These are phyloP conservation scores for Pyrenophora graminea DNA, from an alignment of 2,329 filamentous ascomycete genomes.

Conservation along the genomic window DNA sequence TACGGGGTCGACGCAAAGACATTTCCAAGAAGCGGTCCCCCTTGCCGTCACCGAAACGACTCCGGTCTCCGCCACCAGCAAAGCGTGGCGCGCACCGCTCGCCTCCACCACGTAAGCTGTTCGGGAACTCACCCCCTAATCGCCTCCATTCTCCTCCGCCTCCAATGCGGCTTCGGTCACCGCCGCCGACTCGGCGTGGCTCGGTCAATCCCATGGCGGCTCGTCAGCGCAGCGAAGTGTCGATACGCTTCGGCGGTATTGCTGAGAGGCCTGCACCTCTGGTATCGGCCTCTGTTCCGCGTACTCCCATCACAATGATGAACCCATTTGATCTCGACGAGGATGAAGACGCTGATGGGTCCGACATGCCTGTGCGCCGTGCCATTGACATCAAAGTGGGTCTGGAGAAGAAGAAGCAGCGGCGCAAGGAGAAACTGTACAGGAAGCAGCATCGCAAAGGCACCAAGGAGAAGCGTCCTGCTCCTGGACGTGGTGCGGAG, in stretches of 20 bases:
- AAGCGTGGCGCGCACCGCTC: conserved; percentile 40
- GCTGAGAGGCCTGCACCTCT: conserved; percentile 69
- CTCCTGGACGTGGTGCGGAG: conserved; percentile 81
- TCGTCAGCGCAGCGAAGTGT: conserved; percentile 46
- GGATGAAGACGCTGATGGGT: conserved; percentile 43
- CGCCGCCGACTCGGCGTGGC: conserved; percentile 63
- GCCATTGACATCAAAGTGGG: conserved; percentile 93
- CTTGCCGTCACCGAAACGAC: conserved; percentile 64
- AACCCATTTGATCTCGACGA: conserved; percentile 46
- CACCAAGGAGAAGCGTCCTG: conserved; percentile 69
- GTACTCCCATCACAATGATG: conserved; percentile 62
- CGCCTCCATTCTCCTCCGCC: conserved; percentile 55
- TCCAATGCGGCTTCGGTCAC: conserved; percentile 61
- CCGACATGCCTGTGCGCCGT: conserved; percentile 72
- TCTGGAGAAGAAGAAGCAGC: conserved; percentile 89
- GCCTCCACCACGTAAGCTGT: conserved; percentile 59
- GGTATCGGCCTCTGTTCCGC: conserved; percentile 84
- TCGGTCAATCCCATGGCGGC: conserved; percentile 41
- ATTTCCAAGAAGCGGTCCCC: conserved; percentile 49
- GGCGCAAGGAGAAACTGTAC: conserved; percentile 89
- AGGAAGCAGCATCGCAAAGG: conserved; percentile 87
- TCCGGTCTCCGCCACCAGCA: conserved; percentile 57
- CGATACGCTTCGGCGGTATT: conserved; percentile 56
- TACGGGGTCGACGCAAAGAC: conserved; percentile 40
- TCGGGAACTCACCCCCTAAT: conserved; percentile 69